Conservation (phyloP, 495 filamentous ascomycete genomes). For the Podospora pseudoanserina region DNA sequence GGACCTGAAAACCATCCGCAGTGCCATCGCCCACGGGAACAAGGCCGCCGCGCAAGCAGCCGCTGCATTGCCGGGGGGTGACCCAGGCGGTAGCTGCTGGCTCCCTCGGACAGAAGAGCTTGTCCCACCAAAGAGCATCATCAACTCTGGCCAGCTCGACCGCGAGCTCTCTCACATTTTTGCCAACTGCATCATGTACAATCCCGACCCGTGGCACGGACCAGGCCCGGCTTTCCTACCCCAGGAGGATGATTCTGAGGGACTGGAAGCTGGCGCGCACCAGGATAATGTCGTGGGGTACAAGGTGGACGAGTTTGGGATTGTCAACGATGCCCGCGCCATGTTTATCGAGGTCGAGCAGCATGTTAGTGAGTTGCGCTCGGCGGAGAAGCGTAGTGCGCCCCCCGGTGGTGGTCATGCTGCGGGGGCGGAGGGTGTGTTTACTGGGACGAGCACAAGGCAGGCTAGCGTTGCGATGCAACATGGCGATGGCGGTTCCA, state of each 20-base stretch:
- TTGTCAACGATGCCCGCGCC: conserved; percentile 74
- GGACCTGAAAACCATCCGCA: conserved; percentile 81
- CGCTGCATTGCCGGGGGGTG: conserved; percentile 45
- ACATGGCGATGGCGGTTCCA: conserved; percentile 1
- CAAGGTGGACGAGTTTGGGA: conserved; percentile 68
- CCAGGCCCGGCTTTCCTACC: conserved; percentile 58
- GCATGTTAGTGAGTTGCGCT: conserved; percentile 48
- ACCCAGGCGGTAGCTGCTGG: conserved; percentile 47
- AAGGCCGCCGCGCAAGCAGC: conserved; percentile 65
- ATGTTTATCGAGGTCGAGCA: conserved; percentile 79
- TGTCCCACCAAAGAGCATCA: conserved; percentile 81
- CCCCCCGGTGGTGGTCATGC: conserved; percentile 12
- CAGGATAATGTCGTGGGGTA: conserved; percentile 46
- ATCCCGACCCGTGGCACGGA: conserved; percentile 66
- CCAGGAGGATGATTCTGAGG: conserved; percentile 30
- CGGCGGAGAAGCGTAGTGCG: conserved; percentile 29
- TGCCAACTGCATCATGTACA: conserved; percentile 97
- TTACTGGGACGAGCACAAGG: conserved; percentile 29
- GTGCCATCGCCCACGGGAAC: conserved; percentile 72
- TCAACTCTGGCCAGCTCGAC: conserved; percentile 92
- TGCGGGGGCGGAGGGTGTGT: conserved; percentile 11
- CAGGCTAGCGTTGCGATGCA: conserved; percentile 29
- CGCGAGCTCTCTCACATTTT: conserved; percentile 97
- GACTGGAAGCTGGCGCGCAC: conserved; percentile 32
- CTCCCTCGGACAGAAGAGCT: conserved; percentile 69